A percentile compares a stretch with the other conserved stretches of the same genome.
Evolutionary conservation across 192 early-diverging fungal genomes (phyloP).

Genomic region (Phlyctochytrium arcticum): DNA sequence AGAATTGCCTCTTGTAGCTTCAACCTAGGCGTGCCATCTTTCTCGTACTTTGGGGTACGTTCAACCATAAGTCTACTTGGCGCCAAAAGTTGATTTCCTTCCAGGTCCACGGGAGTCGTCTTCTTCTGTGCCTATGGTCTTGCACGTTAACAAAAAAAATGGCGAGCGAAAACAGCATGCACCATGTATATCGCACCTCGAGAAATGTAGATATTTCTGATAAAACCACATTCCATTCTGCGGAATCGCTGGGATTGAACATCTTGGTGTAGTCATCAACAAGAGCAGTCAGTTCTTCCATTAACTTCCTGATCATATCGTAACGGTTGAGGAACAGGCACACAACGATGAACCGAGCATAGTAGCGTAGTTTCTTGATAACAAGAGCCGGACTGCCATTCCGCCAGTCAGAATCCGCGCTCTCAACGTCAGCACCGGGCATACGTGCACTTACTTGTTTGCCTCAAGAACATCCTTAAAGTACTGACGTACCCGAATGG

Average conservation of each 20-base stretch:
- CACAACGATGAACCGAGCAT: slow-evolving; percentile 96
- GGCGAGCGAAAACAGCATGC: not conserved
- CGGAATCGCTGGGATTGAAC: slow-evolving; percentile 84
- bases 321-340: slow-evolving; percentile 81
- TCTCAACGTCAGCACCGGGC: no score
- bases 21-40: slow-evolving; percentile 54
- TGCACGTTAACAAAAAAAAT: not conserved
- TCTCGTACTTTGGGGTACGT: slow-evolving; percentile 48
- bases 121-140: slow-evolving; percentile 72
- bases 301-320: slow-evolving; percentile 73
- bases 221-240: slow-evolving; percentile 74
- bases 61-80: slow-evolving; percentile 52
- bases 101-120: slow-evolving; percentile 57
- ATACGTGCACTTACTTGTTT: slow-evolving; percentile 66
- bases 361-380: slow-evolving; percentile 97
- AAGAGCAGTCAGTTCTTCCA: slow-evolving; percentile 76
- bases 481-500: slow-evolving; percentile 89
- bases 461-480: slow-evolving; percentile 91
- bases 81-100: slow-evolving; percentile 37
- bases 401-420: no score
- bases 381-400: slow-evolving; percentile 76
- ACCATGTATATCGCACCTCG: slow-evolving; percentile 61
- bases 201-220: slow-evolving; percentile 67
- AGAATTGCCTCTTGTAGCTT: slow-evolving; percentile 91
- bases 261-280: slow-evolving; percentile 84